These are phyloP conservation scores for Leccinellum rugosiceps DNA, from an alignment of 768 basidiomycete species.

Conservation along the genomic window DNA sequence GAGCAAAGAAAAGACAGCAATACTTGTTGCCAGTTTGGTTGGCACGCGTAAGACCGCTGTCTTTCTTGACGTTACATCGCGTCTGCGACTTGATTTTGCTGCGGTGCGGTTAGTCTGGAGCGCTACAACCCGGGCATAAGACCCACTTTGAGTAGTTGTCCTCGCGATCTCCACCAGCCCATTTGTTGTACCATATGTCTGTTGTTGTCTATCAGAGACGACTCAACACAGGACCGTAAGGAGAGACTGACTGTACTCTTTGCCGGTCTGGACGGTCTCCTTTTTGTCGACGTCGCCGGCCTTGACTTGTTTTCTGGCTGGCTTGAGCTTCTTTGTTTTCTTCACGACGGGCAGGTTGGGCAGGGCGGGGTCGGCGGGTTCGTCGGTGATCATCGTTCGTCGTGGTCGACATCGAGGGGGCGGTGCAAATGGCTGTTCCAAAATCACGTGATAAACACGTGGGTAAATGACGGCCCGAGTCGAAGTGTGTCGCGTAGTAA, in stretches of 20 bases:
- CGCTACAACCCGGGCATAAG: background rate
- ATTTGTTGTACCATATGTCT: slow-evolving; percentile 99
- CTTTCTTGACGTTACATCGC: slow-evolving; percentile 82
- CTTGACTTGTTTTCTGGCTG: slow-evolving; percentile 92
- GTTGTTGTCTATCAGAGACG: slow-evolving; percentile 10
- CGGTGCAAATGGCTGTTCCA: background rate
- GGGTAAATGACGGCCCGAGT: slow-evolving; percentile 18
- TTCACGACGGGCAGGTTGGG: slow-evolving; percentile 10
- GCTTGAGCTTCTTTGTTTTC: slow-evolving; percentile 69
- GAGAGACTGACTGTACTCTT: slow-evolving; percentile 83
- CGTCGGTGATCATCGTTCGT: slow-evolving; percentile 33
- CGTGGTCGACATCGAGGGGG: slow-evolving; percentile 6
- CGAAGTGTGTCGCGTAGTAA: background rate
- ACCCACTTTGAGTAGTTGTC: slow-evolving; percentile 93
- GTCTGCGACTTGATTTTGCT: slow-evolving; percentile 95
- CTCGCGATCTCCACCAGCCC: slow-evolving; percentile 99
- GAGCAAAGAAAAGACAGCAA: slow-evolving; percentile 90
- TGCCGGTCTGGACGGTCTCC: slow-evolving; percentile 87
- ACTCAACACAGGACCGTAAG: background rate
- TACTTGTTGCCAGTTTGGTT: slow-evolving; percentile 93
- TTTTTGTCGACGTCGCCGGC: slow-evolving; percentile 87
- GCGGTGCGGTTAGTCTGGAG: slow-evolving; percentile 3
- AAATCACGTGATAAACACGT: slow-evolving; percentile 25
- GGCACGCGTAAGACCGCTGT: slow-evolving; percentile 91
- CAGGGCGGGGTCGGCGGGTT: slow-evolving; percentile 14